A percentile compares a stretch with the other conserved stretches of the same genome.
These are phyloP conservation scores for Globisporangium cystogenes DNA, from an alignment of 352 stramenopile genomes.

Conservation along the genomic window DNA sequence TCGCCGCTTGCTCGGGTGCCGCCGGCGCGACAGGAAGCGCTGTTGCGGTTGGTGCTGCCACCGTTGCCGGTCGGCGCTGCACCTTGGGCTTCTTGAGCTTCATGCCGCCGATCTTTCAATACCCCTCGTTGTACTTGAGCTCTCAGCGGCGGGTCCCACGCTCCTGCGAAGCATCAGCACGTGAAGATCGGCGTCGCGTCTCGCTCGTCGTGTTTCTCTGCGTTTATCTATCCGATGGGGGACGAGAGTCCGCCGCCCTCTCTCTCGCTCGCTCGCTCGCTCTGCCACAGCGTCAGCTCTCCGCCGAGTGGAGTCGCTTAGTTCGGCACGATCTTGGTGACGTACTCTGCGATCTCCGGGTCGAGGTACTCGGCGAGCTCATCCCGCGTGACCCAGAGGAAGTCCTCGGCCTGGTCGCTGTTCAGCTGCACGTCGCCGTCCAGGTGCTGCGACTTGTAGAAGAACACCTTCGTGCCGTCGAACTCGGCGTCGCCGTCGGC, in stretches of 20 bases:
- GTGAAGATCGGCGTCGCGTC: no score
- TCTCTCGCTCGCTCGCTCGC: neutral
- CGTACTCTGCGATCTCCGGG: constrained; percentile 53
- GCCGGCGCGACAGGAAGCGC: neutral
- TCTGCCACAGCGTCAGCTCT: no score
- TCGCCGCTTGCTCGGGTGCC: neutral
- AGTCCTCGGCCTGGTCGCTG: constrained; percentile 52
- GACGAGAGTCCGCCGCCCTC: neutral
- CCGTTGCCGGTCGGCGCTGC: neutral
- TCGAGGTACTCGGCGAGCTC: constrained; percentile 78
- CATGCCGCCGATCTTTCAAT: neutral
- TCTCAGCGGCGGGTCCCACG: neutral
- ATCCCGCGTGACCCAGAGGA: constrained; percentile 74
- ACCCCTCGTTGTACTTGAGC: neutral
- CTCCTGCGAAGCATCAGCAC: neutral
- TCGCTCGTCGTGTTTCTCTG: neutral
- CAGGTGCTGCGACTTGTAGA: constrained; percentile 79
- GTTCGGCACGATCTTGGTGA: constrained; percentile 77
- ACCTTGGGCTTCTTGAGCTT: neutral
- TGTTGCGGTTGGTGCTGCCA: neutral
- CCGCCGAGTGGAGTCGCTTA: no score
- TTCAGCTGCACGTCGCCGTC: constrained; percentile 60
- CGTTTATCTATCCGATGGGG: constrained; percentile 6
- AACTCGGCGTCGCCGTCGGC: constrained; percentile 27
- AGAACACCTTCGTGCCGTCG: constrained; percentile 84